Evolutionary conservation across 140 eudicot genomes (phyloP), one percentile per base, ranked within the genome.

Genomic region (Anethum foeniculum): DNA sequence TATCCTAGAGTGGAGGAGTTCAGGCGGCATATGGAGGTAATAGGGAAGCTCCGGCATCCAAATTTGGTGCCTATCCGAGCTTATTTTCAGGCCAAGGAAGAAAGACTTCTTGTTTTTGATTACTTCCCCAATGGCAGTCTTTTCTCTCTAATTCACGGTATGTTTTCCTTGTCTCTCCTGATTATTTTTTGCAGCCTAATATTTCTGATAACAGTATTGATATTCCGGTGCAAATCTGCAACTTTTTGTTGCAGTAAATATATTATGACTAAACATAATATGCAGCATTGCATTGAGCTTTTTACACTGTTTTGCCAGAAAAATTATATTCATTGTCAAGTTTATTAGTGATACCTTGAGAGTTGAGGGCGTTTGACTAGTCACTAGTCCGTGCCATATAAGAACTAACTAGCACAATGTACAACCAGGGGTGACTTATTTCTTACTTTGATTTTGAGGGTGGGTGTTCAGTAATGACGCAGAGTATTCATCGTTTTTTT

Each of bases 1-100:
- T 92, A 68, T 74, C 97, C 99, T 4, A 86, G 89, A 75, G 81
- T 89, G 80, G 97, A 95, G 89, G 97, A 89, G 83, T 95, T 95
- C 79, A 30, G 74, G 74, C 74, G 96, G 82, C 97, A 92, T 77
- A 84, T 95, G 84, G 97, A 90, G 71, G 86, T 91, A 21, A 52
- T 95, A 46, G 99, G 97, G 28, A 78, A 86, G 85, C 78, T 95
- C 14, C 86, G 96, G 71, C 99, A 95, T 69, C 97, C 90, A 2
- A 95, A 95, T 72, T 36, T 95, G 69, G 99, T 95, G 25, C 92
- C 99, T 0, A 54, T 95, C 12, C 74, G 99, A 79, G 99, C 99
- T 44, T 95, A 92, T 86, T 95, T 95, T 28, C 74, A 68, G 44
- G 74, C 74, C 6, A 68, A 68, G 14, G 74, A 68, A 68, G 74